A percentile compares a stretch with the other conserved stretches of the same genome.
Conservation (phyloP, 2,329 filamentous ascomycete genomes). For the Thyridium curvatum region DNA sequence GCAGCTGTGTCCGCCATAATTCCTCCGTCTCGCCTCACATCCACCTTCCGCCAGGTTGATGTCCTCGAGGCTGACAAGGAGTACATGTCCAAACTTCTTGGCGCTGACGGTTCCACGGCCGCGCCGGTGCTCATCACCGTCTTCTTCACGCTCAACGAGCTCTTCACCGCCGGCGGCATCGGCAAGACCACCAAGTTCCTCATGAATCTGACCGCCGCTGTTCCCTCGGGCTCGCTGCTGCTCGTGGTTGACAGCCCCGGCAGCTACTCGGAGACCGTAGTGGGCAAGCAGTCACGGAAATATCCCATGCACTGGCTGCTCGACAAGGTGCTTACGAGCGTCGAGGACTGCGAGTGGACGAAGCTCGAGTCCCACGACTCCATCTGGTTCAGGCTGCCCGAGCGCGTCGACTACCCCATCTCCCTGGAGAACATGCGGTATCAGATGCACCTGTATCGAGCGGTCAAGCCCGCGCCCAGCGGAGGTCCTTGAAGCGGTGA, state of each 20-base stretch:
- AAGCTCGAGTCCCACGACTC: slow-evolving; percentile 72
- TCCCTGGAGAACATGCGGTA: slow-evolving; percentile 91
- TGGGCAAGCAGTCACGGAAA: slow-evolving; percentile 56
- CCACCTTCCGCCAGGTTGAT: slow-evolving; percentile 41
- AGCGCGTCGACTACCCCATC: slow-evolving; percentile 70
- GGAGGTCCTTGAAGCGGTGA: neutral
- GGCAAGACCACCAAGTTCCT: slow-evolving; percentile 72
- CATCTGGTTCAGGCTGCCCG: slow-evolving; percentile 73
- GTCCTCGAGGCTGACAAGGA: slow-evolving; percentile 16
- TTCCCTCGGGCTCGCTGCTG: slow-evolving; percentile 58
- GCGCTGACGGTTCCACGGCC: slow-evolving; percentile 20
- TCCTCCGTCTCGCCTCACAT: slow-evolving; percentile 24
- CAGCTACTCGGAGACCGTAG: slow-evolving; percentile 76
- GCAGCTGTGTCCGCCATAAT: slow-evolving; percentile 40
- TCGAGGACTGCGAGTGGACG: slow-evolving; percentile 53
- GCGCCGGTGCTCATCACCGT: slow-evolving; percentile 62
- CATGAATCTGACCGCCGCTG: slow-evolving; percentile 54
- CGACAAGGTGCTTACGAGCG: slow-evolving; percentile 64
- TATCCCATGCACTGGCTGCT: slow-evolving; percentile 96
- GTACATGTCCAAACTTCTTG: too few relatives aligned
- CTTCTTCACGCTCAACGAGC: slow-evolving; percentile 92
- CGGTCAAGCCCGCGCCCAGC: neutral
- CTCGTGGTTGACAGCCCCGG: slow-evolving; percentile 91
- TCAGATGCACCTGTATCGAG: slow-evolving; percentile 76
- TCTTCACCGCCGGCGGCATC: slow-evolving; percentile 72